Percentiles rank a stretch among this genome's conserved stretches.
Conservation (phyloP, 2,329 filamentous ascomycete genomes). For the Xylaria polymorpha region DNA sequence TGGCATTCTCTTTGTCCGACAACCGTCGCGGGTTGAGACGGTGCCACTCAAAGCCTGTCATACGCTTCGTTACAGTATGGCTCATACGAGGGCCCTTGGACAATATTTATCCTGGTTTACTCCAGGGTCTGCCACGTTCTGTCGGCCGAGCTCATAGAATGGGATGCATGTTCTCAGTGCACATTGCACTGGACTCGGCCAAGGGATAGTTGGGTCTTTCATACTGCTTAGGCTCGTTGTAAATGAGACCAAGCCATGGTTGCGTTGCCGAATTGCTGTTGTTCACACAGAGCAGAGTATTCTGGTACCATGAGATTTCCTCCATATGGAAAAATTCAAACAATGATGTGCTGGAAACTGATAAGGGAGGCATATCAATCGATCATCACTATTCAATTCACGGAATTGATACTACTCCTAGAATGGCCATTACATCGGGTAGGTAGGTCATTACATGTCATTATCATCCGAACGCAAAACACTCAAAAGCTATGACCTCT, state of each 20-base stretch:
- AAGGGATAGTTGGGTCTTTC: not conserved
- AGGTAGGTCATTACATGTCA: not conserved
- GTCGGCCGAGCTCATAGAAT: not conserved
- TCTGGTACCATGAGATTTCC: not conserved
- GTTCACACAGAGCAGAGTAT: not conserved
- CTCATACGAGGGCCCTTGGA: not conserved
- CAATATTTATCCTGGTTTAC: not conserved
- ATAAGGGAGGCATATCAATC: not conserved
- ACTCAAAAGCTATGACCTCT: not conserved
- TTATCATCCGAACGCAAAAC: not conserved
- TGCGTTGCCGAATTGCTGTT: not conserved
- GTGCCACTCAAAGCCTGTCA: constrained; percentile 13
- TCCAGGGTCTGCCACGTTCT: not conserved
- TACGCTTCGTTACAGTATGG: constrained; percentile 2
- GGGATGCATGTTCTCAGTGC: not conserved
- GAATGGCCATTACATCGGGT: not conserved
- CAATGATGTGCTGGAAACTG: not conserved
- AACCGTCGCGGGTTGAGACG: constrained; percentile 22
- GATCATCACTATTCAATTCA: not conserved
- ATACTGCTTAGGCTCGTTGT: too few relatives aligned
- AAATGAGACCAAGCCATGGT: too few relatives aligned
- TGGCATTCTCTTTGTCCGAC: constrained; percentile 22
- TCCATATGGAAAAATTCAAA: not conserved
- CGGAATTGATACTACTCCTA: not conserved
- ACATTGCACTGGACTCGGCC: not conserved